Percentiles rank a stretch among this genome's conserved stretches.
phyloP scores from a whole-genome alignment of 1,139 yeast species.

The Yamadazyma dushanensis region DNA sequence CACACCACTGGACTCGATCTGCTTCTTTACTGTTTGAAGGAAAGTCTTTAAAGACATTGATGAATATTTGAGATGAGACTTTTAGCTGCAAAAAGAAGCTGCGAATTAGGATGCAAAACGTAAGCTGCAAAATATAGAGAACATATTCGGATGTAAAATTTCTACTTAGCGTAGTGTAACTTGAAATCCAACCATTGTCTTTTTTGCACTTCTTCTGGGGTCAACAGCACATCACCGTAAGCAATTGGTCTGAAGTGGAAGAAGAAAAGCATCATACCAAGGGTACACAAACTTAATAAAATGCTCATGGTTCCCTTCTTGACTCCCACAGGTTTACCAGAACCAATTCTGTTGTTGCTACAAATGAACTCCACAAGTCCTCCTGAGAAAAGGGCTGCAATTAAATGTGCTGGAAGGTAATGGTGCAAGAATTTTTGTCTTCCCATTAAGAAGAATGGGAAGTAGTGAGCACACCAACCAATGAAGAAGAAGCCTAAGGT shows the following conservation, averaged over 20 bases:
- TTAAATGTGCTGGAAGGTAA: constrained; percentile 92
- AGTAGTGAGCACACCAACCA: constrained; percentile 88
- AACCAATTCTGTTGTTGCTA: constrained; percentile 48
- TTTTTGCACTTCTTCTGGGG: constrained; percentile 60
- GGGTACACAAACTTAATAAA: constrained; percentile 41
- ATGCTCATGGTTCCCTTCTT: constrained; percentile 28
- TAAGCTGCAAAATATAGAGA: too few species aligned
- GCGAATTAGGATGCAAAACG: too few species aligned
- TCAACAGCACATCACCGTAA: constrained; percentile 72
- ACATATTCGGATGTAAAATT: too few species aligned
- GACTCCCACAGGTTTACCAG: constrained; percentile 21
- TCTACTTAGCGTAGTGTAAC: constrained; percentile 77
- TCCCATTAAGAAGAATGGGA: constrained; percentile 88
- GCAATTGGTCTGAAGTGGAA: constrained; percentile 79
- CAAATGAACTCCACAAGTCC: constrained; percentile 77
- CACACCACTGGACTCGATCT: constrained; percentile 5
- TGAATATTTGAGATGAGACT: background rate
- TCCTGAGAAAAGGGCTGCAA: constrained; percentile 83
- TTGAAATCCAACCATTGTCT: constrained; percentile 85
- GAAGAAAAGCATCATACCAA: constrained; percentile 62
- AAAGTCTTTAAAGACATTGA: constrained; percentile 16
- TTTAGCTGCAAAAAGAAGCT: background rate
- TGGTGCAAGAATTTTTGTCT: constrained; percentile 95
- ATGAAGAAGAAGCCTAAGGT: constrained; percentile 81
- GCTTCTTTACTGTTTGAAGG: constrained; percentile 11